Evolutionary conservation across 768 basidiomycete genomes (phyloP), one percentile per base, ranked within the genome.

Genomic region (Pisolithus marmoratus): DNA sequence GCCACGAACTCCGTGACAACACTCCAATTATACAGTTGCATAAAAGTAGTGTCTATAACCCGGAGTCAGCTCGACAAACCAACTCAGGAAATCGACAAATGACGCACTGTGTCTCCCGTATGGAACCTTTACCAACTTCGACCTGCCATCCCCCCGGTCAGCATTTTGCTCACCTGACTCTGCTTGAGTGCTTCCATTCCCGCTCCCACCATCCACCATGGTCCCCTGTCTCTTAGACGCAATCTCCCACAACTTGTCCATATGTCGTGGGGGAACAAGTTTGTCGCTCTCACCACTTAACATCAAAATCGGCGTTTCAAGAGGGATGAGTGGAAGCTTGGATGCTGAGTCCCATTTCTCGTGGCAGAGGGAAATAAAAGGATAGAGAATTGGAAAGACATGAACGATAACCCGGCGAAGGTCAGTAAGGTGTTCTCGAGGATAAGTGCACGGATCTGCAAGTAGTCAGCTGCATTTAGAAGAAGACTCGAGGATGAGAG

Each of bases 371-470:
- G 87, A 86, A 19, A 89, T 72, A 61, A 93, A 74, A 3, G 84
- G 86, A 0, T 79, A 74, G 27, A 94, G 76, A 29, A 80, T 63
- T 6, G 94, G 94, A 34, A 96, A 72, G 15, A 86, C 81, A 54
- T 81, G 74, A 0, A 91, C 93, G 19, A 96, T 81, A 15, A 97
- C 80, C 46, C 75, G 78, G 5, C 85, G 86, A 24, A 97, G 78
- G 38, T 87, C 91, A 31, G 87, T 81, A 67, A 96, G 0, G 94
- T 95, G 66, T 96, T 98, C 72, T 96, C 94, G 53, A 96, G 76
- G 51, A 96, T 80, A 15, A 96, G 75, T 1, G 86, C 94, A 17
- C 73, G 52, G 50, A 95, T 82, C 86, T 91, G 26, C n/a, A 27
- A 24, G 57, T 26, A 4, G 12, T 38, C 23, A 34, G n/a, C 12